Conservation (phyloP, 2,329 filamentous ascomycete species). For the Botrytis squamosa region DNA sequence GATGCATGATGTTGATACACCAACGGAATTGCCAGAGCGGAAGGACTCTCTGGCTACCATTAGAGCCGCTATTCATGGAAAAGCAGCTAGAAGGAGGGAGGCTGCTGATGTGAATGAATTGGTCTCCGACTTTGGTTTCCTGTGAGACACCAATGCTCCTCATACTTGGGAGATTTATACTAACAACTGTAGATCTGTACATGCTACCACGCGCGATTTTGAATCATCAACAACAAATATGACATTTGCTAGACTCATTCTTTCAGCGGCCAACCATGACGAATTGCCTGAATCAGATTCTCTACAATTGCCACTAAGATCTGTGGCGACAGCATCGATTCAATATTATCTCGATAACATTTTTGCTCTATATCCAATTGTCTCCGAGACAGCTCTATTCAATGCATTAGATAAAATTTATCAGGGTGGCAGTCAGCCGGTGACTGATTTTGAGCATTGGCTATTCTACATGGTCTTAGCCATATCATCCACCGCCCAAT, state of each 20-base stretch:
- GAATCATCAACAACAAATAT: conserved; percentile 84
- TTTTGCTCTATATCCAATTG: conserved; percentile 76
- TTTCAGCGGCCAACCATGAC: conserved; percentile 78
- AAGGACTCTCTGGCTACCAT: conserved; percentile 64
- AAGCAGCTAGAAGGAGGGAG: conserved; percentile 65
- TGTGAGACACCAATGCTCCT: conserved; percentile 53
- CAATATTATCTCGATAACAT: conserved; percentile 85
- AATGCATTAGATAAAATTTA: conserved; percentile 81
- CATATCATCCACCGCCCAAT: conserved; percentile 73
- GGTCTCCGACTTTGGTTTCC: conserved; percentile 88
- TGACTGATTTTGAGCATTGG: conserved; percentile 74
- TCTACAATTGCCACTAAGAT: conserved; percentile 66
- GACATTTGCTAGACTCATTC: conserved; percentile 85
- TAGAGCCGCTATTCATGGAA: conserved; percentile 61
- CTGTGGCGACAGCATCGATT: conserved; percentile 66
- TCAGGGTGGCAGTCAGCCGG: conserved; percentile 59
- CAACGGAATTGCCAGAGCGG: conserved; percentile 51
- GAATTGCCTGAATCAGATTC: conserved; percentile 62
- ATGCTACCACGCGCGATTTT: conserved; percentile 91
- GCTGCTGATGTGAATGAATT: conserved; percentile 86
- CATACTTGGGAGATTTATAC: background rate
- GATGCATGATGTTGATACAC: conserved; percentile 58
- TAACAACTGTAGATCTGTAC: conserved; percentile 67
- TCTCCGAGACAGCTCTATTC: conserved; percentile 76
- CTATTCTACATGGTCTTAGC: conserved; percentile 87